Evolutionary conservation across 2,329 filamentous ascomycete genomes (phyloP), one percentile per base, ranked within the genome.

Genomic region (Fusarium musae): DNA sequence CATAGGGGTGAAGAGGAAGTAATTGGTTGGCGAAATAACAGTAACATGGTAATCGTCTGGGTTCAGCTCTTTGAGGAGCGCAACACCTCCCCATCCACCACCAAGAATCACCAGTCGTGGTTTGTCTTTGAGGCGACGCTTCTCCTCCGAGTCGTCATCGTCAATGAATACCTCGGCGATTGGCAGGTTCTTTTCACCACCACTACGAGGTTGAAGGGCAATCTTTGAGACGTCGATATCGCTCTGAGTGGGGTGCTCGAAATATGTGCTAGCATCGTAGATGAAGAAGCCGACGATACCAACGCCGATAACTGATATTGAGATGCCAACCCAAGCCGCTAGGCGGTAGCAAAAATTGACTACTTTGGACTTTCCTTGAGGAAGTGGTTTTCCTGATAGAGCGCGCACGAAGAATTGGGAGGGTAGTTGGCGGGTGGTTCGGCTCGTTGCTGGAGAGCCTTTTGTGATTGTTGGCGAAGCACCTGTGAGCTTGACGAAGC

Each of bases 1-100:
- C 95, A 99, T 98, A 2, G 96, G 96, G 4, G 96, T 99, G 82
- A 99, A 99, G 37, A 99, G 85, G 84, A 99, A 99, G 84, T 98
- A 97, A 79, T 98, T 98, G 40, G 93, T 93, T 0, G 96, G 96
- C 17, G 95, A 97, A 47, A 99, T 92, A 43, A 99, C 93, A 9
- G 96, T 98, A 75, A 99, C 92, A 82, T 99, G 95, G 80, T 98
- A 99, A 77, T 98, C 94, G 17, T 95, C 94, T 0, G 95, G 92
- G 70, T 96, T 93, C 71, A 99, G 84, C 70, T 94, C 92, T 84
- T 99, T 99, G 75, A 99, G 84, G 66, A 99, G 85, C 9, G 96
- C 94, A 69, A 99, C 93, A 78, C 94, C 94, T 60, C 95, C 96
- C 96, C 96, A 99, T 49, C 96, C 96, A 21, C 95, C 95, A 26